Conservation (phyloP, 768 basidiomycete genomes). For the Russula foetens region DNA sequence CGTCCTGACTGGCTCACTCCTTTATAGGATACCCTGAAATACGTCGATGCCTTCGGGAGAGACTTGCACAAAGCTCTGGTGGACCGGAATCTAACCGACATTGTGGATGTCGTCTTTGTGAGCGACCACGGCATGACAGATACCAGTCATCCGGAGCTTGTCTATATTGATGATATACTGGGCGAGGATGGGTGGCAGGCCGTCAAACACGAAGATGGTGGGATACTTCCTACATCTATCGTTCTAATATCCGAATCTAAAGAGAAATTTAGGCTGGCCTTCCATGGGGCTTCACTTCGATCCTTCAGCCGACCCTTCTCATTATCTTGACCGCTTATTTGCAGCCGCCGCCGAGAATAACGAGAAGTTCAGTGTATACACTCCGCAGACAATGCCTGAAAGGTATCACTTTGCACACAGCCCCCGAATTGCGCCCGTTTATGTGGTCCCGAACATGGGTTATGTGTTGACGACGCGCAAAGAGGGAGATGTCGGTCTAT, state of each 20-base stretch:
- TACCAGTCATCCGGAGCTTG: constrained; percentile 64
- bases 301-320: constrained; percentile 44
- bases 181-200: constrained; percentile 50
- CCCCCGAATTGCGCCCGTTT: constrained; percentile 82
- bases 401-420: constrained; percentile 68
- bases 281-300: constrained; percentile 78
- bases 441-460: constrained; percentile 73
- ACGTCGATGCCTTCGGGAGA: constrained; percentile 69
- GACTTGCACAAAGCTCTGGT: constrained; percentile 55
- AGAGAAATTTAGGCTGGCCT: constrained; percentile 60
- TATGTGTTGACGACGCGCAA: constrained; percentile 66
- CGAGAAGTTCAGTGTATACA: constrained; percentile 73
- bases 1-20: neutral
- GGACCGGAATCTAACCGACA: constrained; percentile 67
- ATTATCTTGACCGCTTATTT: constrained; percentile 47
- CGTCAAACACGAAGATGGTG: constrained; percentile 69
- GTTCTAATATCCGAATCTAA: neutral
- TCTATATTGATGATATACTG: constrained; percentile 78
- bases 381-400: constrained; percentile 72
- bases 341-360: constrained; percentile 43
- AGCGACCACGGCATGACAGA: constrained; percentile 91
- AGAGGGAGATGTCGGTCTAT: constrained; percentile 53
- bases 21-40: constrained; percentile 48
- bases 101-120: constrained; percentile 86
- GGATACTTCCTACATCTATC: neutral